These are phyloP conservation scores for Trichophyton equinum DNA, from an alignment of 2,329 filamentous ascomycete genomes.

Conservation along the genomic window DNA sequence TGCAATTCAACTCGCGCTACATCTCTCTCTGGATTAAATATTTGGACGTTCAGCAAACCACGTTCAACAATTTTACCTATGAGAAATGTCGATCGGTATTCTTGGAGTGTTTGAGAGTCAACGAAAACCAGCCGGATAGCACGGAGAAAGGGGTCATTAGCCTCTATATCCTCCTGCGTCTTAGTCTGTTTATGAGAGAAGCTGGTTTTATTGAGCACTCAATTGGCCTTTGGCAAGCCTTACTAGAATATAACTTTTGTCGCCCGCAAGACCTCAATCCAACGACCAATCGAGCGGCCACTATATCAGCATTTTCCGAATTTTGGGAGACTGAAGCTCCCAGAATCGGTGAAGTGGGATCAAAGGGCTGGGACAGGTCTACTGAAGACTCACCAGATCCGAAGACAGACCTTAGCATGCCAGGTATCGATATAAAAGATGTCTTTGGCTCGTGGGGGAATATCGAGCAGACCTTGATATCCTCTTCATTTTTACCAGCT, in stretches of 20 bases:
- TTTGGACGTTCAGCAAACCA: slow-evolving; percentile 58
- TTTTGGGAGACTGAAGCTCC: slow-evolving; percentile 83
- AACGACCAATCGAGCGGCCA: slow-evolving; percentile 7
- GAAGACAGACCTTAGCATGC: slow-evolving; percentile 17
- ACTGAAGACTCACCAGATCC: slow-evolving; percentile 24
- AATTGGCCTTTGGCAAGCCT: slow-evolving; percentile 68
- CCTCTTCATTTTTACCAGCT: slow-evolving; percentile 49
- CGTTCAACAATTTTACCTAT: slow-evolving; percentile 54
- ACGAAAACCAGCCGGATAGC: slow-evolving; percentile 13
- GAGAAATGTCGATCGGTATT: slow-evolving; percentile 52
- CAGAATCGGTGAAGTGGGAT: slow-evolving; percentile 60
- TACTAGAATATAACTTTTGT: slow-evolving; percentile 60
- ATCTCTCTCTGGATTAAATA: slow-evolving; percentile 61
- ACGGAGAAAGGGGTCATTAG: slow-evolving; percentile 30
- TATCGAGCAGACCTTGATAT: slow-evolving; percentile 42
- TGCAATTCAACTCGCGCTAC: slow-evolving; percentile 44
- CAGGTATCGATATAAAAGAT: slow-evolving; percentile 16
- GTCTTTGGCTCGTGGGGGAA: slow-evolving; percentile 35
- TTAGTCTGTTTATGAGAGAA: slow-evolving; percentile 63
- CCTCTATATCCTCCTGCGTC: slow-evolving; percentile 60
- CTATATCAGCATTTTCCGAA: slow-evolving; percentile 43
- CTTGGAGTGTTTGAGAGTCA: slow-evolving; percentile 42
- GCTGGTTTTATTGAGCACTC: slow-evolving; percentile 68
- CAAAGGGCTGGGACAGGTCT: slow-evolving; percentile 53
- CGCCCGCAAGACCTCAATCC: slow-evolving; percentile 33